Base-by-base conservation (phyloP, 129 eudicot species). In the Logfia minima region DNA sequence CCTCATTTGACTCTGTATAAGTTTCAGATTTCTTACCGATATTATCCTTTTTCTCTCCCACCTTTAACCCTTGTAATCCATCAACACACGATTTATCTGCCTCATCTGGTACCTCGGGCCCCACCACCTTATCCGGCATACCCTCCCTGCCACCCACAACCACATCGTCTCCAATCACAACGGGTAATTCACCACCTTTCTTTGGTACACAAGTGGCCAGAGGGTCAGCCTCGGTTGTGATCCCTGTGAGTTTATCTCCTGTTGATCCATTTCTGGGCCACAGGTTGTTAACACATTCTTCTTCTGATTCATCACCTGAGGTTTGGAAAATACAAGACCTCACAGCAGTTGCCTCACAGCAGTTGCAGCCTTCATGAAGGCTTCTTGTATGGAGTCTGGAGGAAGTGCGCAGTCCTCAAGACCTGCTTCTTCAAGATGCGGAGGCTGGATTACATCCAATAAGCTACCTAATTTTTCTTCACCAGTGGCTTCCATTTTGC, bases 371-470 rank as follows among this genome's bases (percentile, higher is more conserved):
- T 48, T 48, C 55, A 48, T 35, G 35, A 62, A 66, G 70, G 70
- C 70, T 66, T 66, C 48, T 31, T 66, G 70, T 31, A 66, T 66
- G 41, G 70, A 66, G 70, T 91, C 96, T 1, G 70, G 70, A 16
- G 97, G 96, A 23, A 91, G 89, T 2, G 96, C 96, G 26, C 96
- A 93, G 76, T 91, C 93, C 80, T 93, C 98, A 39, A 93, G 97
- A 39, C 98, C 98, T 17, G 97, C 97, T 59, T 94, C 98, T 80
- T 89, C 96, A 17, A 87, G 83, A 5, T 87, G 86, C 48, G 98
- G 98, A 34, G 96, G 93, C 63, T 74, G 70, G 78, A 90, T 88
- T 65, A 68, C 81, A 8, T 79, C 86, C 58, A 90, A 60, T 51
- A 88, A 79, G 24, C 82, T 74, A 28, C 80, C 80, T 4, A 80